Percentiles rank a stretch among this genome's conserved stretches.
phyloP scores from a whole-genome alignment of 2,329 filamentous ascomycete species.

The Thelonectria rubi region DNA sequence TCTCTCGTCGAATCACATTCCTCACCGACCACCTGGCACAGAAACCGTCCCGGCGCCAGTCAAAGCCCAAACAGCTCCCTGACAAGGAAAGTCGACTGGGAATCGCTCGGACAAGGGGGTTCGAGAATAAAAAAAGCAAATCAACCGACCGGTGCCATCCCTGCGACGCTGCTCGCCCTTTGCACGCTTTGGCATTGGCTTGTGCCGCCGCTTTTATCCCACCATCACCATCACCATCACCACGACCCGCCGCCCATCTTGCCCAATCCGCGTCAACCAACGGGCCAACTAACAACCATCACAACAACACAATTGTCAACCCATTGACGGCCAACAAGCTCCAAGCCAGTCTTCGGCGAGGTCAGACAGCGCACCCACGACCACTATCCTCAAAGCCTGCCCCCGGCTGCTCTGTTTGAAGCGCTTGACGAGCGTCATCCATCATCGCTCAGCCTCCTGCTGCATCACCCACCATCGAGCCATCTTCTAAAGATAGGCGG shows the following conservation, averaged over 20 bases:
- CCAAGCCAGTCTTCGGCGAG: constrained; percentile 17
- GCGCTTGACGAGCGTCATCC: constrained; percentile 19
- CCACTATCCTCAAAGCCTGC: constrained; percentile 29
- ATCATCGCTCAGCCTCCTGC: constrained; percentile 9
- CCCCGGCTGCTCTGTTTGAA: constrained; percentile 23
- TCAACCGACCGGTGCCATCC: constrained; percentile 21
- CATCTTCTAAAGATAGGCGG: constrained; percentile 9
- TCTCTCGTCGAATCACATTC: constrained; percentile 42
- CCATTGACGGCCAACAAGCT: constrained; percentile 30
- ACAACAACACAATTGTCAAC: constrained; percentile 31
- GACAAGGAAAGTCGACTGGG: constrained; percentile 29
- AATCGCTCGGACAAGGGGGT: constrained; percentile 37
- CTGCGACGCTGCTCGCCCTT: constrained; percentile 27
- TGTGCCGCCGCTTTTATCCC: constrained; percentile 41
- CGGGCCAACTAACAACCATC: constrained; percentile 38
- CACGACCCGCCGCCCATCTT: constrained; percentile 26
- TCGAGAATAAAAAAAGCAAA: constrained; percentile 42
- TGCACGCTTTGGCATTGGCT: constrained; percentile 29
- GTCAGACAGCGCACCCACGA: constrained; percentile 21
- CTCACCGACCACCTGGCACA: constrained; percentile 43
- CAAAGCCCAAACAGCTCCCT: constrained; percentile 41
- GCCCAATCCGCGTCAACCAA: constrained; percentile 37
- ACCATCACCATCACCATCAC: constrained; percentile 37
- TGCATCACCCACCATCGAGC: constrained; percentile 19
- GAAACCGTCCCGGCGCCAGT: constrained; percentile 41